Percentiles rank a stretch among this genome's conserved stretches.
These are phyloP conservation scores for Zea luxurians DNA, from an alignment of 176 grass and related monocot genomes.

Conservation along the genomic window DNA sequence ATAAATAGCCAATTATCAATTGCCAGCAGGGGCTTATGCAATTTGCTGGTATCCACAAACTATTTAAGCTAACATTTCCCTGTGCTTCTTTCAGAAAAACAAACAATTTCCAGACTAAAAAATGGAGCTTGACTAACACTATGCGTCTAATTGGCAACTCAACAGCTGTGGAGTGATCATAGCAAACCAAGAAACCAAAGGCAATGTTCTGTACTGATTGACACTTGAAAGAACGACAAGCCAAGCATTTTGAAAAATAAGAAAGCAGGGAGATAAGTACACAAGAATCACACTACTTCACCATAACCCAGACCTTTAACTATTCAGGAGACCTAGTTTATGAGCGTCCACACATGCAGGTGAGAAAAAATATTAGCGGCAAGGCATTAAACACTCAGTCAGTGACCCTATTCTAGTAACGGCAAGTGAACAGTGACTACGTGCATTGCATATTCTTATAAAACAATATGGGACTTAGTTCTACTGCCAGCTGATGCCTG, in stretches of 20 bases:
- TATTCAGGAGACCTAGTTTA: no score
- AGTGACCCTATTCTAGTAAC: neutral
- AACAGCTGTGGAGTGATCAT: neutral
- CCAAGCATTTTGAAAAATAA: no score
- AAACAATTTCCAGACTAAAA: neutral
- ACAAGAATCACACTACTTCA: neutral
- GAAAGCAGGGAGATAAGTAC: no score
- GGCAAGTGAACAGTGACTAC: neutral
- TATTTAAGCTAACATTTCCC: no score
- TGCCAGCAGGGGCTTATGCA: neutral
- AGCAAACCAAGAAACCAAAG: neutral
- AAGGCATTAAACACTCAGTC: neutral
- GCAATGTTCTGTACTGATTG: neutral
- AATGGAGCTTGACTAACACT: neutral
- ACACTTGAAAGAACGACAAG: neutral
- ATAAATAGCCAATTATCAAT: neutral
- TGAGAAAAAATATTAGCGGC: neutral
- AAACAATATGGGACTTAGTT: no score
- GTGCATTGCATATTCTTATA: no score
- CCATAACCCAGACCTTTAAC: neutral
- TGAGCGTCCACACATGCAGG: neutral
- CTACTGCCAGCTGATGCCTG: neutral
- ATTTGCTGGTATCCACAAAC: neutral
- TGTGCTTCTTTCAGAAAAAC: no score
- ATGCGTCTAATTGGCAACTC: neutral